Base-by-base conservation (phyloP, 2,329 filamentous ascomycete genomes). In the Fusarium armeniacum region DNA sequence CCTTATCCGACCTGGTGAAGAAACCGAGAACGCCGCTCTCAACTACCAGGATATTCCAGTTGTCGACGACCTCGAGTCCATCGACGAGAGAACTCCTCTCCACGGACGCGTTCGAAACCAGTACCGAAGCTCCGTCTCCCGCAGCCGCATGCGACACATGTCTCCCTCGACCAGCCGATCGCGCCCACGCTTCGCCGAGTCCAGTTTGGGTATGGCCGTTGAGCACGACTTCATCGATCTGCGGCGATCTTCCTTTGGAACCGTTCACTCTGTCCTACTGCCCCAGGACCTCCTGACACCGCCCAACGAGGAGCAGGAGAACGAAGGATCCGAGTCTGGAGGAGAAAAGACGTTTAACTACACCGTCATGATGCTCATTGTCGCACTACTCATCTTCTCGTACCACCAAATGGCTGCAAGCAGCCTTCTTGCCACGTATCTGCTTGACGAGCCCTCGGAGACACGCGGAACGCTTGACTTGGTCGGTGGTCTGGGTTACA, bases 401-500 rank as follows among this genome's bases (percentile, higher is more conserved):
- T 84, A 82, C 60, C 82, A 84, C 67, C 81, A 83, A 33, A 84
- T 84, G 82, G 81, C 80, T 3, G 83, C 82, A 56, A 74, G 70
- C 45, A 80, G 81, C 3, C 75, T 84, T 10, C 72, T 84, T 2
- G 82, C 82, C 3, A 81, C 81, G 7, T 81, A 82, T 58, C 76
- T 84, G 6, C 77, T 83, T 15, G 82, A 83, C 62, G 65, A 75
- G 12, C 81, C 68, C 7, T 50, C 50, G 7, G 51, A 36, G 2
- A 49, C 46, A 20, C 50, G 41, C 15, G 68, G 68, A 76, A 3
- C 71, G 3, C 72, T 83, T 11, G 81, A 83, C 59, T 69, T 87
- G 12, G 77, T 85, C 1, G 90, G 91, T 46, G 91, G 91, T 6
- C 82, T 93, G 4, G 91, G 90, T 3, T 83, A 91, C 49, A 87